Conservation (phyloP, 225 moss, liverwort and hornwort species). For the Neckera pumila region DNA sequence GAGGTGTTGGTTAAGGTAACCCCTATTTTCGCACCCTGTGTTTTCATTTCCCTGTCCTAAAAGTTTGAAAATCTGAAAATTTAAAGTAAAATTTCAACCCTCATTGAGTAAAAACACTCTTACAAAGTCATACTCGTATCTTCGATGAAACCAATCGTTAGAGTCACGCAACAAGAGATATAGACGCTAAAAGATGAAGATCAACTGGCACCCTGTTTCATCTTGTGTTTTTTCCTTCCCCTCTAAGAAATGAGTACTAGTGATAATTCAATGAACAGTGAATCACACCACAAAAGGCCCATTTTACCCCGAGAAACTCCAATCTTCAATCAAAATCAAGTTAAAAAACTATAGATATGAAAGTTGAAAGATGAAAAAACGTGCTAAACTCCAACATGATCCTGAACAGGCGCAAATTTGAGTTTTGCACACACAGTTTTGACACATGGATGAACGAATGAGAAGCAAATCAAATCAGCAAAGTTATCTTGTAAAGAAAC, state of each 20-base stretch:
- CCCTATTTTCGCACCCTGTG: background rate
- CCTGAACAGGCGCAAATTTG: background rate
- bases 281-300: too few species aligned
- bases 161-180: too few species aligned
- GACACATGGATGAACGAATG: background rate
- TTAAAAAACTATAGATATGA: background rate
- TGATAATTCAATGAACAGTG: background rate
- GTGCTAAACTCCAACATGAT: background rate
- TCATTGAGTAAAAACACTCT: background rate
- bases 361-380: background rate
- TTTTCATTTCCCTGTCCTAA: background rate
- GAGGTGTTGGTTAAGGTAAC: background rate
- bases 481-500: background rate
- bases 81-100: background rate
- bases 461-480: background rate
- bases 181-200: background rate
- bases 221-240: background rate
- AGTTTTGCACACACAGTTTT: background rate
- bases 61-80: background rate
- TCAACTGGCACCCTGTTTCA: background rate
- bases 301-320: background rate
- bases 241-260: background rate
- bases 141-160: background rate
- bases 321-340: background rate
- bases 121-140: too few species aligned